phyloP scores from a whole-genome alignment of 352 stramenopile species.

The Globisporangium barbulae region DNA sequence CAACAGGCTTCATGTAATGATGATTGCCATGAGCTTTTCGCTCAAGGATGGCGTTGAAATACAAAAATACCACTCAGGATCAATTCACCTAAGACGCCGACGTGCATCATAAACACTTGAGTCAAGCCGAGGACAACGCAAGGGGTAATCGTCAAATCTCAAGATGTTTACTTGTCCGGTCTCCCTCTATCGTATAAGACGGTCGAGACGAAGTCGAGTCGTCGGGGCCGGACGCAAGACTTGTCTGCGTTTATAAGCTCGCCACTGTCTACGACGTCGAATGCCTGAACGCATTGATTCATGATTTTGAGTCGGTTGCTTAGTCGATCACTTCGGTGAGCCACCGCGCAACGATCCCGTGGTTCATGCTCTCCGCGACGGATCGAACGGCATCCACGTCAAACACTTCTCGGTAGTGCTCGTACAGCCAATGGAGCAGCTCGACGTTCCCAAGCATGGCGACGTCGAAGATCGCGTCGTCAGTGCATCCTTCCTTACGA shows the following conservation, averaged over 20 bases:
- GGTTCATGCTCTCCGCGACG: background rate
- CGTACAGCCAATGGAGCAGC: conserved; percentile 5
- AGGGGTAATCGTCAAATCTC: background rate
- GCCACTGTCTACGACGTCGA: too few relatives aligned
- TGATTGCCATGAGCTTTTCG: background rate
- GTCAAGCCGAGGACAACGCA: background rate
- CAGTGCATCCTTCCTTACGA: background rate
- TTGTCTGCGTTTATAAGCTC: too few relatives aligned
- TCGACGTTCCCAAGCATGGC: background rate
- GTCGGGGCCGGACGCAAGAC: too few relatives aligned
- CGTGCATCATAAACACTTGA: background rate
- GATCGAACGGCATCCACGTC: background rate
- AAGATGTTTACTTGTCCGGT: background rate
- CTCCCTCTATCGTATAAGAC: background rate
- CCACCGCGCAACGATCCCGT: background rate
- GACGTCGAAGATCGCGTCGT: background rate
- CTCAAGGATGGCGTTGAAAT: background rate
- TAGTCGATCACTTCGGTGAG: background rate
- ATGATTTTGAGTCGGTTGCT: background rate
- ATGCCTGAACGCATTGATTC: background rate
- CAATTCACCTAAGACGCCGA: background rate
- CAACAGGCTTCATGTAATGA: background rate
- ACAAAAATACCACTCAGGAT: background rate
- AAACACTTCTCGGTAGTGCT: conserved; percentile 2
- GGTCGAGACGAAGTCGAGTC: background rate